Evolutionary conservation across 2,329 filamentous ascomycete genomes (phyloP).

Genomic region (Clonostachys sp.): DNA sequence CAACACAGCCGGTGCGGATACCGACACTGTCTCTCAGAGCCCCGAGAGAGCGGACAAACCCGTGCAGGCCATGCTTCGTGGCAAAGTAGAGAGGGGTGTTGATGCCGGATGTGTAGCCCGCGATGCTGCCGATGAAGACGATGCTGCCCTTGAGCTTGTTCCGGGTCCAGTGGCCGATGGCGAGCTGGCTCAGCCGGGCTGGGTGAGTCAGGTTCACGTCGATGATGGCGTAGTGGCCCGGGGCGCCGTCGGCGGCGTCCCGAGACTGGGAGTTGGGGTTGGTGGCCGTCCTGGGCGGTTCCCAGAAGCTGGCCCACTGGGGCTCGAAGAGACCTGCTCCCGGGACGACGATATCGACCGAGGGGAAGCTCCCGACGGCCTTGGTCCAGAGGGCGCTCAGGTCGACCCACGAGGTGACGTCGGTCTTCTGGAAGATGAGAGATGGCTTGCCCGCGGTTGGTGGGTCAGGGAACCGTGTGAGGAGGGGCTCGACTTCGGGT

Average conservation of each 20-base stretch:
- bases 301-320: conserved; percentile 26
- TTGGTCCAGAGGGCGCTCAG: conserved; percentile 20
- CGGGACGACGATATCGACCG: conserved; percentile 27
- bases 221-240: conserved; percentile 24
- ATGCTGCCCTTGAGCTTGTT: conserved; percentile 18
- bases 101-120: conserved; percentile 18
- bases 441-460: conserved; percentile 10
- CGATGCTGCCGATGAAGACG: conserved; percentile 25
- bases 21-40: conserved; percentile 21
- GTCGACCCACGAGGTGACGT: conserved; percentile 29
- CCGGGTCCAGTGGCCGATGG: conserved; percentile 28
- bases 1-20: conserved; percentile 22
- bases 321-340: conserved; percentile 32
- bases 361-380: conserved; percentile 17
- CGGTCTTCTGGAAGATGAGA: conserved; percentile 25
- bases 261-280: conserved; percentile 16
- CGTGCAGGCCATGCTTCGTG: conserved; percentile 28
- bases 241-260: conserved; percentile 17
- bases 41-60: conserved; percentile 23
- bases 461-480: conserved; percentile 20
- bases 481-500: conserved; percentile 23
- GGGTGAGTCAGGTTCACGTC: conserved; percentile 30
- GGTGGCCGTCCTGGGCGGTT: conserved; percentile 18
- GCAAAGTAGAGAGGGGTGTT: conserved; percentile 27
- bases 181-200: conserved; percentile 29